Evolutionary conservation across 768 basidiomycete genomes (phyloP).

Genomic region (Podaxis rugospora): DNA sequence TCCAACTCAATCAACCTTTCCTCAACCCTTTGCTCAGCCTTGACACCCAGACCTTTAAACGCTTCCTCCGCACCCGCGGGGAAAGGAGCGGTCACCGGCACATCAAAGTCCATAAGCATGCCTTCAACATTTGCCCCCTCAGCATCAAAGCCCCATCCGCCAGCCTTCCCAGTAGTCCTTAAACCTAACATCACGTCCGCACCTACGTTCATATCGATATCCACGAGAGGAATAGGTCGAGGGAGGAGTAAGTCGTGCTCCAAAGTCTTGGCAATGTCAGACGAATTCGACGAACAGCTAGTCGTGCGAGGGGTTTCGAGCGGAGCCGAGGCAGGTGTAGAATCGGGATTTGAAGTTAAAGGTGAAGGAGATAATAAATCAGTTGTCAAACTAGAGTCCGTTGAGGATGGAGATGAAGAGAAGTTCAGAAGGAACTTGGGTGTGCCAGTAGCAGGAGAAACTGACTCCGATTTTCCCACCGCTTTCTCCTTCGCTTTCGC

Average conservation of each 20-base stretch:
- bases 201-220: not conserved
- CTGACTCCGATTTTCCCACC: not conserved
- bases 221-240: not conserved
- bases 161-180: not conserved
- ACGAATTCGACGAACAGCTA: slow-evolving; percentile 2
- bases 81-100: not conserved
- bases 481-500: not conserved
- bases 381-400: not conserved
- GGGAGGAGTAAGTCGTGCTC: not conserved
- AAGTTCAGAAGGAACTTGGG: slow-evolving; percentile 7
- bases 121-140: not conserved
- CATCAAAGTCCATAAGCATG: slow-evolving; percentile 1
- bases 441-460: not conserved
- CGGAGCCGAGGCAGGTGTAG: not conserved
- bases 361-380: slow-evolving; percentile 1
- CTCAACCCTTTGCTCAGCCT: not conserved
- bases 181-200: not conserved
- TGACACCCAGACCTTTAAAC: not conserved
- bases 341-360: not conserved
- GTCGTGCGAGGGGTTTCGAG: not conserved
- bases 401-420: slow-evolving; percentile 3
- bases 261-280: slow-evolving; percentile 4
- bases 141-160: slow-evolving; percentile 3
- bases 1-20: not conserved
- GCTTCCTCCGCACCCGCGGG: not conserved